These are phyloP conservation scores for Pichia phayaonensis DNA, from an alignment of 805 yeast species.

Conservation along the genomic window DNA sequence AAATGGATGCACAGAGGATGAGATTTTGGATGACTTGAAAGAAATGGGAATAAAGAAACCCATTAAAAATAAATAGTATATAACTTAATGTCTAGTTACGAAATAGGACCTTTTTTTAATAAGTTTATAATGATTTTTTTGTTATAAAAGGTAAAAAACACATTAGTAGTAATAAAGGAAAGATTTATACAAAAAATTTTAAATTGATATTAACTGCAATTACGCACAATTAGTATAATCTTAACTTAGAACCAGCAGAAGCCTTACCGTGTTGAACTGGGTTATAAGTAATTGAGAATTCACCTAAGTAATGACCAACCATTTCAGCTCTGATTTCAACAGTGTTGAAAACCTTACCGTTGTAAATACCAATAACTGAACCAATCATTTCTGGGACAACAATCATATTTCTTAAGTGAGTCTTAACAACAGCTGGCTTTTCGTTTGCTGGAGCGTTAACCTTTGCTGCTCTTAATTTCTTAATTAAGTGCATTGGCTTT, in stretches of 20 bases:
- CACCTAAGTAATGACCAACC: slow-evolving; percentile 99
- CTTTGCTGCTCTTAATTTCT: slow-evolving; percentile 97
- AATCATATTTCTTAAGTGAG: slow-evolving; percentile 99
- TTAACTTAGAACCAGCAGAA: slow-evolving; percentile 31
- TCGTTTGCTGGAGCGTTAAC: slow-evolving; percentile 83
- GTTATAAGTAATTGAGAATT: slow-evolving; percentile 98
- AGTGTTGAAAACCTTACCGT: slow-evolving; percentile 98
- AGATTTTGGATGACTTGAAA: slow-evolving; percentile 62
- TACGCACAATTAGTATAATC: slow-evolving; percentile 26
- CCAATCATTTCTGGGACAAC: slow-evolving; percentile 99
- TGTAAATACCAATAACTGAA: slow-evolving; percentile 97
- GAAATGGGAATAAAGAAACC: slow-evolving; percentile 42
- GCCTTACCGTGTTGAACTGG: slow-evolving; percentile 96
- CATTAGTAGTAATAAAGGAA: slow-evolving; percentile 3
- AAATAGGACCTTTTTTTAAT: neutral
- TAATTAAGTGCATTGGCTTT: slow-evolving; percentile 93
- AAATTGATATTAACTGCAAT: neutral
- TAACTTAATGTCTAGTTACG: neutral
- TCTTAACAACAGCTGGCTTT: slow-evolving; percentile 97
- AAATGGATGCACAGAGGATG: slow-evolving; percentile 58
- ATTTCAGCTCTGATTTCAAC: slow-evolving; percentile 99
- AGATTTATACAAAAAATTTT: slow-evolving; percentile 7
- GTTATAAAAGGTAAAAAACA: neutral
- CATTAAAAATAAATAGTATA: neutral
- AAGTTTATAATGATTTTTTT: neutral